Conservation (phyloP, 2,329 filamentous ascomycete genomes). For the Pseudocercospora cruenta region DNA sequence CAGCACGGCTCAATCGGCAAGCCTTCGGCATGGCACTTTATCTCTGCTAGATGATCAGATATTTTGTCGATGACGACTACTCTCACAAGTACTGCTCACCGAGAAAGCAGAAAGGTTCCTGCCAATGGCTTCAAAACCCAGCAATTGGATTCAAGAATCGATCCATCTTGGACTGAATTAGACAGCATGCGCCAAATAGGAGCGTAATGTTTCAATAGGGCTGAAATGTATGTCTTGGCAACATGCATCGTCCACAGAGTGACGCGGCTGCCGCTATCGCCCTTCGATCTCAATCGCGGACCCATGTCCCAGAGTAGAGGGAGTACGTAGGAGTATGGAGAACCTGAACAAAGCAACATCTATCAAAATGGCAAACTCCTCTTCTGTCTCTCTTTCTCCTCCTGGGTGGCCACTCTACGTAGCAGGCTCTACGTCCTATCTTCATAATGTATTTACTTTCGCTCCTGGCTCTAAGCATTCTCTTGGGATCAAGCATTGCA, state of each 20-base stretch:
- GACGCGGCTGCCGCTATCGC: constrained; percentile 12
- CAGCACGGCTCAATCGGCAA: background rate
- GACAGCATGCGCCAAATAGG: background rate
- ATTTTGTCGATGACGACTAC: background rate
- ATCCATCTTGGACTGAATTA: background rate
- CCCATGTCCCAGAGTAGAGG: constrained; percentile 3
- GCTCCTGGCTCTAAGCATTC: background rate
- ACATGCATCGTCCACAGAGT: background rate
- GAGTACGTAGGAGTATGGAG: constrained; percentile 7
- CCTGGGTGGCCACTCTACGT: background rate
- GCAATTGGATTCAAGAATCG: background rate
- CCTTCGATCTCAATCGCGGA: background rate
- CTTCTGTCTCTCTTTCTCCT: background rate
- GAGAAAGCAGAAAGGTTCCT: background rate
- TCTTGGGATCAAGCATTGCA: constrained; percentile 7
- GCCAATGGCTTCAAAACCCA: no score
- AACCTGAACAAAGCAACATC: background rate
- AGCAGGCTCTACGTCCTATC: background rate
- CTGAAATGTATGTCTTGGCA: constrained; percentile 7
- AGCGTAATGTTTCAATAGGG: background rate
- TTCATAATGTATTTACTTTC: background rate
- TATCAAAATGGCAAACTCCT: background rate
- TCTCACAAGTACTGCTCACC: background rate
- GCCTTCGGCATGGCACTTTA: background rate
- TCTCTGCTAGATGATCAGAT: background rate